These are phyloP conservation scores for Opeltia flavorubescens DNA, from an alignment of 495 filamentous ascomycete genomes.

Conservation along the genomic window DNA sequence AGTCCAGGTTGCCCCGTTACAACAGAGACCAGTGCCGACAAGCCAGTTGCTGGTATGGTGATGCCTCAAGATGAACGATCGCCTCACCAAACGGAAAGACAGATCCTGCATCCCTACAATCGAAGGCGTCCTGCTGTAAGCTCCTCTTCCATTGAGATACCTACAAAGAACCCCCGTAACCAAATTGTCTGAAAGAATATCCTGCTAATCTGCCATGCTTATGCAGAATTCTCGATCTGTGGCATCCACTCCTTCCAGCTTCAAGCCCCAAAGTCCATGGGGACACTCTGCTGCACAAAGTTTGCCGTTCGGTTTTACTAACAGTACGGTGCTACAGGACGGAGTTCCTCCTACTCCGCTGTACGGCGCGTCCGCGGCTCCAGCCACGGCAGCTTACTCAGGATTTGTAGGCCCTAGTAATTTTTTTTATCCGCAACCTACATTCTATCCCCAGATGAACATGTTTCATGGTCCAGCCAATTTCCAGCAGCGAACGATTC, in stretches of 20 bases:
- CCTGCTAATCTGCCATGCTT: neutral
- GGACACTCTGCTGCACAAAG: neutral
- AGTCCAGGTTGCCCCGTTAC: slow-evolving; percentile 37
- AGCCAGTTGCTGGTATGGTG: neutral
- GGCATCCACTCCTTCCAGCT: neutral
- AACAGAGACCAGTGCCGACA: neutral
- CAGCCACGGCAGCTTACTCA: neutral
- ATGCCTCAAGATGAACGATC: slow-evolving; percentile 4
- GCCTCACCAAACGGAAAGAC: neutral
- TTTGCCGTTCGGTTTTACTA: neutral
- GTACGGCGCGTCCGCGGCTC: neutral
- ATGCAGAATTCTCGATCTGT: neutral
- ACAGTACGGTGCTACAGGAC: neutral
- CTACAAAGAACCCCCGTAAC: neutral
- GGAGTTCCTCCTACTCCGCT: neutral
- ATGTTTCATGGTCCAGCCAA: slow-evolving; percentile 1
- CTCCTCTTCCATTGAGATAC: neutral
- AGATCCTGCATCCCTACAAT: neutral
- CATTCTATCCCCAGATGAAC: slow-evolving; percentile 2
- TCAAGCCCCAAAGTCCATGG: neutral
- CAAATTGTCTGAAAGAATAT: neutral
- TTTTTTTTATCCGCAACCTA: slow-evolving; percentile 1
- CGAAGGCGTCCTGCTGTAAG: neutral
- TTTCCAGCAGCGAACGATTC: slow-evolving; percentile 16
- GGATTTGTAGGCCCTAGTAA: neutral